Base-by-base conservation (phyloP, 1,139 yeast genomes). In the Hemisphaericaspora subhashii region DNA sequence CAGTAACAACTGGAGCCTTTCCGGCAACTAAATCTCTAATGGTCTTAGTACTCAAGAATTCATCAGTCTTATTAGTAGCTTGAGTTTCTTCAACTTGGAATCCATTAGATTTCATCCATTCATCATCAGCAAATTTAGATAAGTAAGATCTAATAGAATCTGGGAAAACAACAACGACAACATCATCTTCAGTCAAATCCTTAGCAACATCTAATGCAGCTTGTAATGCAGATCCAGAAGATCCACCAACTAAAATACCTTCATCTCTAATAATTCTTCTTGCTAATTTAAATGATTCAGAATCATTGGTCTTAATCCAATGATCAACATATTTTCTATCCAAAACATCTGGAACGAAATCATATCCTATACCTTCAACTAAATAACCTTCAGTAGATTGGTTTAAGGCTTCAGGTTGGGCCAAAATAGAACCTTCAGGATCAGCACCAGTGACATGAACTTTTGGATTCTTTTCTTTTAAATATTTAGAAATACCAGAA, bases 341-440 rank as follows among this genome's bases (percentile, higher is more conserved):
- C 57, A 87, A 74, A 18, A 85, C 95, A 39, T 86, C 86, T 35
- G 96, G 96, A 46, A 87, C 72, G 58, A 87, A 87, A 64, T 87
- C 96, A 60, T 87, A 87, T 51, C 96, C 96, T 54, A 87, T 87
- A 63, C 96, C 96, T 67, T 87, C 96, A 36, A 87, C 95, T 57
- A 86, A 78, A 67, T 87, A 87, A 15, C 81, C 74, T 13, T 77
- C 80, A 30, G 70, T 61, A 24, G 80, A 63, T 31, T 70, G 59
- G 64, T 87, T 87, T 54, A 87, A 72, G n/a, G 80, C 58, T 57
- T 81, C 92, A 25, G 96, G 96, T 41, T 72, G 73, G 20, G 95
- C 95, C 53, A 87, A 76, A 53, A 87, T 86, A 37, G 95, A 87
- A 24, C 96, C 96, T 53, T 79, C 74, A 36, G 95, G 96, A 65